These are phyloP conservation scores for Plectosphaerella plurivora DNA, from an alignment of 2,329 filamentous ascomycete species.

Conservation along the genomic window DNA sequence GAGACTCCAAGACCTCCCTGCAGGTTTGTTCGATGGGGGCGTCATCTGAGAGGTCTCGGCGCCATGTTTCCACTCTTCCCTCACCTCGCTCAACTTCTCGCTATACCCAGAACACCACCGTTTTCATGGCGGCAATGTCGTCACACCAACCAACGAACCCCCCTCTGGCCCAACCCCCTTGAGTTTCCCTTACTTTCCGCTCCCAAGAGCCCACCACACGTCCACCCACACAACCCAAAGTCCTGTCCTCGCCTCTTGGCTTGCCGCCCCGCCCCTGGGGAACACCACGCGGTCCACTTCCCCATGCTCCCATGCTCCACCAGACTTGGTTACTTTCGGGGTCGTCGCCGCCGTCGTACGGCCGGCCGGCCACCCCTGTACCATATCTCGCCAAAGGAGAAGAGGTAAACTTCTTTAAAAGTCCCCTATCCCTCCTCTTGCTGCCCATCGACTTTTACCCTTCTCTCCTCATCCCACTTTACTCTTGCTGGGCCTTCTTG, in stretches of 20 bases:
- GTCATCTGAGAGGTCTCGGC: not conserved
- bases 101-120: not conserved
- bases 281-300: constrained; percentile 2
- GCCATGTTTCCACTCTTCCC: not conserved
- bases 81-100: not conserved
- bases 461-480: not conserved
- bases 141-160: not conserved
- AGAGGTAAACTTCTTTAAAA: constrained; percentile 1
- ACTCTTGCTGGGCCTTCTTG: not conserved
- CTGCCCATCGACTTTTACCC: not conserved
- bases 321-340: not conserved
- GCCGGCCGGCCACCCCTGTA: not conserved
- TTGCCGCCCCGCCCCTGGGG: not conserved
- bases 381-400: not conserved
- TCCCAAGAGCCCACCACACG: not conserved
- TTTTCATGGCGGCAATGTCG: not conserved
- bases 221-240: not conserved
- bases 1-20: not conserved
- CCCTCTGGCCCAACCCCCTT: not conserved
- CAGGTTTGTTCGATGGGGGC: not conserved
- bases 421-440: not conserved
- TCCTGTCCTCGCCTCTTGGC: not conserved
- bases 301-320: constrained; percentile 4
- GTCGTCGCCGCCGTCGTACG: not conserved
- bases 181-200: not conserved